These are phyloP conservation scores for Coffea canephora DNA, from an alignment of 257 asterid species.

Conservation along the genomic window DNA sequence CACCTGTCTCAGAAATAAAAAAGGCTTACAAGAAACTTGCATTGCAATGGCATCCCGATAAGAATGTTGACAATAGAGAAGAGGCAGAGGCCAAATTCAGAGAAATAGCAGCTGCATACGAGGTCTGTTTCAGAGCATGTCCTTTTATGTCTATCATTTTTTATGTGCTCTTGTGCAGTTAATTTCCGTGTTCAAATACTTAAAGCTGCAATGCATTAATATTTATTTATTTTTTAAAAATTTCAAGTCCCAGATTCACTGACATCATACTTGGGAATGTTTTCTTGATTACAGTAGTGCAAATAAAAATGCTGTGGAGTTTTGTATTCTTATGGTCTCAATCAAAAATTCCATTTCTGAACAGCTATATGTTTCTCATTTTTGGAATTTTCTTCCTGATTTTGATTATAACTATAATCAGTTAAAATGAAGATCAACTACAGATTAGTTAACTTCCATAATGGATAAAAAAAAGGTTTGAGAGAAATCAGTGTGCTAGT, in stretches of 20 bases:
- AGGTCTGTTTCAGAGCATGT: constrained; percentile 45
- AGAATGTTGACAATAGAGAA: constrained; percentile 83
- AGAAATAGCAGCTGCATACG: constrained; percentile 97
- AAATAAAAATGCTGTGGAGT: neutral
- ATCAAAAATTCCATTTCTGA: neutral
- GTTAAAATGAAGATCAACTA: neutral
- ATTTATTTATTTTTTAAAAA: neutral
- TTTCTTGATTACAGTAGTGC: neutral
- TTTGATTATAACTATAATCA: neutral
- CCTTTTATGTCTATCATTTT: neutral
- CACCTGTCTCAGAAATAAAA: constrained; percentile 74
- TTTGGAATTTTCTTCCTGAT: neutral
- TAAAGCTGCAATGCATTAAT: neutral
- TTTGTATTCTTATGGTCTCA: neutral
- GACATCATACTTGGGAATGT: neutral
- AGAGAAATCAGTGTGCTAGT: neutral
- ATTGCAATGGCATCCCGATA: constrained; percentile 97
- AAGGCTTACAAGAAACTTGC: constrained; percentile 95
- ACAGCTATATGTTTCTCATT: neutral
- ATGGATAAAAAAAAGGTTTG: neutral
- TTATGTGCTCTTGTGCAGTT: neutral
- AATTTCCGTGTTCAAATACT: neutral
- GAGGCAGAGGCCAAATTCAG: constrained; percentile 87
- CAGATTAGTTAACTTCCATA: neutral
- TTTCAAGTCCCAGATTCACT: neutral